A percentile compares a stretch with the other conserved stretches of the same genome.
Conservation (phyloP, 2,329 filamentous ascomycete species). For the Paracorniculantispora psalliotae region DNA sequence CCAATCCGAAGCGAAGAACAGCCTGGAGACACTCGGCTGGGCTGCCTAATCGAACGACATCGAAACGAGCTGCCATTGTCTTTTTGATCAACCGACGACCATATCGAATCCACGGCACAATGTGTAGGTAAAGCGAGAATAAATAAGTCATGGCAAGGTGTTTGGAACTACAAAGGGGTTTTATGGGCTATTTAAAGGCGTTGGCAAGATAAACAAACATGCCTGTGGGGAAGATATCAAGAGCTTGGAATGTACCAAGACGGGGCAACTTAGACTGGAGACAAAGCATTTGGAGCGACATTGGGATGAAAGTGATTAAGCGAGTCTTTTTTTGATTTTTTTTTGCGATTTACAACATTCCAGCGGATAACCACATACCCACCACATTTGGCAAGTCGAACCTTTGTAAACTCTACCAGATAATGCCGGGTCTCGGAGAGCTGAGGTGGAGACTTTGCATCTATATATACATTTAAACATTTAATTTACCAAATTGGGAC, state of each 20-base stretch:
- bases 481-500: not conserved
- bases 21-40: slow-evolving; percentile 58
- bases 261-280: not conserved
- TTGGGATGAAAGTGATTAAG: not conserved
- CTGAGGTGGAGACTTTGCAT: slow-evolving; percentile 2
- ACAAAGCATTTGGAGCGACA: slow-evolving; percentile 7
- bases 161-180: not conserved
- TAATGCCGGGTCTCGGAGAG: not conserved
- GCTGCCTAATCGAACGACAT: not conserved
- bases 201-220: slow-evolving; percentile 9
- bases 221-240: not conserved
- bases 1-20: slow-evolving; percentile 47
- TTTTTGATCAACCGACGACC: not conserved
- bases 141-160: not conserved
- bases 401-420: not conserved
- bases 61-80: not conserved
- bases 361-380: slow-evolving; percentile 6
- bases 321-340: slow-evolving; percentile 2
- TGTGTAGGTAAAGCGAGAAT: not conserved
- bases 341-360: slow-evolving; percentile 6
- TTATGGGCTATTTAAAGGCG: slow-evolving; percentile 10
- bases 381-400: not conserved
- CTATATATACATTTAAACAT: not conserved
- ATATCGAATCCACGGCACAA: not conserved
- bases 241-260: slow-evolving; percentile 2